A percentile compares a stretch with the other conserved stretches of the same genome.
phyloP scores from a whole-genome alignment of 192 early-diverging fungal genomes.

The Linnemannia hyalina region DNA sequence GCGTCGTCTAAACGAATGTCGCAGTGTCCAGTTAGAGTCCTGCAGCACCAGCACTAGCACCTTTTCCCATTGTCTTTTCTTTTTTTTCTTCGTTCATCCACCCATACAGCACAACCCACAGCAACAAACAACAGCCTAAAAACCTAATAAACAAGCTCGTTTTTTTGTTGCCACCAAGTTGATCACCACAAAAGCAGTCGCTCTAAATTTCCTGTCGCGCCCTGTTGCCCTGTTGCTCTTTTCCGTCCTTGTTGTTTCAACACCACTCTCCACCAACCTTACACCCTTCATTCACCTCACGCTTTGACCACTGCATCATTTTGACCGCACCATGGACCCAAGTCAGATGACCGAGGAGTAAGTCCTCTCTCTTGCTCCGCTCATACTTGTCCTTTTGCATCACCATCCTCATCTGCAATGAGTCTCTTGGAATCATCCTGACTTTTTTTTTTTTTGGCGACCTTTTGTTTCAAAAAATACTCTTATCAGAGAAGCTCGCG shows the following conservation, averaged over 20 bases:
- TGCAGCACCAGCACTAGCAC: too few species aligned
- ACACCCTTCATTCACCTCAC: not conserved
- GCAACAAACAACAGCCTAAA: not conserved
- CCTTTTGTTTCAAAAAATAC: not conserved
- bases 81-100: not conserved
- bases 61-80: not conserved
- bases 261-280: not conserved
- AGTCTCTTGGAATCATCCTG: not conserved
- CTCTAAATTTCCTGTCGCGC: not conserved
- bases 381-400: not conserved
- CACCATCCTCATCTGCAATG: not conserved
- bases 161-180: conserved; percentile 1
- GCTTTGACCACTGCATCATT: not conserved
- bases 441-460: not conserved
- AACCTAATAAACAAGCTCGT: not conserved
- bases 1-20: conserved; percentile 64
- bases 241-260: not conserved
- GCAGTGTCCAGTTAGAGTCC: not conserved
- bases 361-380: not conserved
- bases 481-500: conserved; percentile 30
- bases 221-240: not conserved
- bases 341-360: conserved; percentile 31
- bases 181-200: not conserved
- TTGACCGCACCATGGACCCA: conserved; percentile 26
- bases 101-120: not conserved